These are phyloP conservation scores for Arctium lappa DNA, from an alignment of 129 eudicot species.

Conservation along the genomic window DNA sequence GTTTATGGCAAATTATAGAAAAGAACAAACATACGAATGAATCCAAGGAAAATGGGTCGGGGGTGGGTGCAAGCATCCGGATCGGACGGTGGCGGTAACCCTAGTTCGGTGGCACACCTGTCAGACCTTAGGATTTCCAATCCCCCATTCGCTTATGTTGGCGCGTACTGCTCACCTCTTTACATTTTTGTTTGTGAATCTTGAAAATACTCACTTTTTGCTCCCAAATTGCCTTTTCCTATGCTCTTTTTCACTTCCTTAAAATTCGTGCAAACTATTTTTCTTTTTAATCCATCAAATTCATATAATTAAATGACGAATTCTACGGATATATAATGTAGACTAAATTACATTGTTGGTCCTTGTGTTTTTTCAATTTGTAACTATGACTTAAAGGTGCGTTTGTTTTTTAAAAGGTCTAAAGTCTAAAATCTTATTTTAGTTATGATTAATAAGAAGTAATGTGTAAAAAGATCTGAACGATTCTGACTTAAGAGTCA, in stretches of 20 bases:
- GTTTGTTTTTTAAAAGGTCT: too few species aligned
- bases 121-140: neutral
- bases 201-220: constrained; percentile 2
- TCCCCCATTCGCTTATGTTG: neutral
- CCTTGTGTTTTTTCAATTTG: too few species aligned
- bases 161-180: neutral
- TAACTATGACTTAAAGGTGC: too few species aligned
- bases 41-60: neutral
- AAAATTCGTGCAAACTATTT: neutral
- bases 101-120: constrained; percentile 22
- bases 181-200: constrained; percentile 7
- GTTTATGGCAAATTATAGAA: neutral
- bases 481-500: too few species aligned
- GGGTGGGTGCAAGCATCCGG: constrained; percentile 22
- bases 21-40: neutral
- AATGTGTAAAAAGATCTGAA: too few species aligned
- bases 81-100: constrained; percentile 29
- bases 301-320: neutral
- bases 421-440: too few species aligned
- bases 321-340: too few species aligned
- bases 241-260: neutral
- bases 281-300: neutral
- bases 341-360: neutral
- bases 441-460: too few species aligned
- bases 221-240: neutral